phyloP scores from a whole-genome alignment of 2,329 filamentous ascomycete genomes.

The Stemphylium beticola region DNA sequence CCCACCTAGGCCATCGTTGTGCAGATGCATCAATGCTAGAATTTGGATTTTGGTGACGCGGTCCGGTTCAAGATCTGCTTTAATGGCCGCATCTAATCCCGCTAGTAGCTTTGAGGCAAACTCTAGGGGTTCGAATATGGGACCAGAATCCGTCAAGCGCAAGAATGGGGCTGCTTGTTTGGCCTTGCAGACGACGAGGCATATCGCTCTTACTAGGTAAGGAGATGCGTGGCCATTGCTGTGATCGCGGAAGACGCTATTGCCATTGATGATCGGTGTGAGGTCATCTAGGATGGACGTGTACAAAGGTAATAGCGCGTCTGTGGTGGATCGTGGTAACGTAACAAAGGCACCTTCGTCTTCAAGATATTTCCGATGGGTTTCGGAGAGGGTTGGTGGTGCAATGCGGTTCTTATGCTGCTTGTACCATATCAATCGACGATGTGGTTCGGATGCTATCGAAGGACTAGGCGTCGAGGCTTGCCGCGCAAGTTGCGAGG shows the following conservation, averaged over 20 bases:
- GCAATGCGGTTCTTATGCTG: conserved; percentile 1
- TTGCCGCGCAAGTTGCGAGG: not conserved
- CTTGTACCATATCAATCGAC: conserved; percentile 5
- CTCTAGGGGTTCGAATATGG: not conserved
- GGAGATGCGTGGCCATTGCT: not conserved
- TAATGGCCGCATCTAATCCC: conserved; percentile 4
- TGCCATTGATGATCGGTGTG: not conserved
- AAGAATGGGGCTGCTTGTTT: conserved; percentile 3
- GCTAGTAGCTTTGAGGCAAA: conserved; percentile 7
- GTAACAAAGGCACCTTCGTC: conserved; percentile 3
- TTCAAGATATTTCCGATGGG: conserved; percentile 3
- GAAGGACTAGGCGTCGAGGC: not conserved
- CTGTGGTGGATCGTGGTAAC: not conserved
- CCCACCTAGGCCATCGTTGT: conserved; percentile 3
- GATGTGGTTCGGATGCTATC: not conserved
- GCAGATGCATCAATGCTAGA: conserved; percentile 7
- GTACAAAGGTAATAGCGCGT: conserved; percentile 4
- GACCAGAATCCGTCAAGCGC: not conserved
- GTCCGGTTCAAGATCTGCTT: conserved; percentile 5
- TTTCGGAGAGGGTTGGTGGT: not conserved
- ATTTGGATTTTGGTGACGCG: conserved; percentile 6
- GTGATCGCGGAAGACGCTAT: not conserved
- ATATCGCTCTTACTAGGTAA: conserved; percentile 3
- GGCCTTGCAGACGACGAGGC: conserved; percentile 6
- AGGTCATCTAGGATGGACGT: conserved; percentile 3